These are phyloP conservation scores for Adansonia gregorii DNA, from an alignment of 441 rosid genomes.

Conservation along the genomic window DNA sequence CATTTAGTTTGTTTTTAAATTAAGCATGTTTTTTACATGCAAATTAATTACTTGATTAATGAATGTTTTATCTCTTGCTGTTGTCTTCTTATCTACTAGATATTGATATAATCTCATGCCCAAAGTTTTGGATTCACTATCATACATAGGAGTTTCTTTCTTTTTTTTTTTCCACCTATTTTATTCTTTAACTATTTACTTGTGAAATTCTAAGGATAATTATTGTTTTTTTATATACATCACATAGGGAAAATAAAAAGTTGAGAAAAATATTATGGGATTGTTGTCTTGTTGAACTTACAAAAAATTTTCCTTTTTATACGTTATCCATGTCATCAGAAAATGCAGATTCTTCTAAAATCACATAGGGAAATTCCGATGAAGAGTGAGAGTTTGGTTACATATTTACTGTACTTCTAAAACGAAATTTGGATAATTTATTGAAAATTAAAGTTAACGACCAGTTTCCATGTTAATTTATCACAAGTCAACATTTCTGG, in stretches of 20 bases:
- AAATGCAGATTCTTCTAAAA: no score
- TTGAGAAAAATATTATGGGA: not conserved
- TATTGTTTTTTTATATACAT: not conserved
- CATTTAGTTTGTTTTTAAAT: slow-evolving; percentile 4
- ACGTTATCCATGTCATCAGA: no score
- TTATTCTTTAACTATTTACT: slow-evolving; percentile 1
- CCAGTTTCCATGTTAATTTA: not conserved
- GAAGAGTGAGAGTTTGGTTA: slow-evolving; percentile 9
- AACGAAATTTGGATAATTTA: not conserved
- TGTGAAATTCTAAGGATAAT: not conserved
- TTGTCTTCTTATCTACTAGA: not conserved
- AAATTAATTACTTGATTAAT: slow-evolving; percentile 10
- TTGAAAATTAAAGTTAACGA: not conserved
- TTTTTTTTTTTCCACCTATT: not conserved
- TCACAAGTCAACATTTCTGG: not conserved
- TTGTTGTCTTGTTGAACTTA: not conserved
- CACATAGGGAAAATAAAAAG: not conserved
- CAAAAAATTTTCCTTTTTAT: no score
- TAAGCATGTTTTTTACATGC: slow-evolving; percentile 13
- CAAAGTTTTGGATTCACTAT: not conserved
- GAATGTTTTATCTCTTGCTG: not conserved
- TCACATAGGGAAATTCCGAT: not conserved
- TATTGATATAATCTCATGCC: slow-evolving; percentile 13
- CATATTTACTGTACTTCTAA: not conserved
- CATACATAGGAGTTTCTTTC: not conserved